Conservation (phyloP, 805 yeast genomes). For the Lachancea waltii region DNA sequence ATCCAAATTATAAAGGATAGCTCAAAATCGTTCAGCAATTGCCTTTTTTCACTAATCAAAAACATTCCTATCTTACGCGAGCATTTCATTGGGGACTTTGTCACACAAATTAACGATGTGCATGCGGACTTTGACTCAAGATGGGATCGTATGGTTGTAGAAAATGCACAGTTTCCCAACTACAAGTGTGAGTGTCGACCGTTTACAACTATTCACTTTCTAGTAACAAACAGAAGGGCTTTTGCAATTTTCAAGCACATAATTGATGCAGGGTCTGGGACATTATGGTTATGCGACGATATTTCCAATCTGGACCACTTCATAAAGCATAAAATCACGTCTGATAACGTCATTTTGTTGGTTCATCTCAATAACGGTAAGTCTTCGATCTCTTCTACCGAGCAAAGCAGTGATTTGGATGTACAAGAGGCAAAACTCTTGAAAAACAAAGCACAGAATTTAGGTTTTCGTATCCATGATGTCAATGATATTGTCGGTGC, state of each 20-base stretch:
- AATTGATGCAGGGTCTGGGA: slow-evolving; percentile 10
- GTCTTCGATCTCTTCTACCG: background rate
- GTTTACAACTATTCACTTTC: slow-evolving; percentile 5
- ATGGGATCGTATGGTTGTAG: slow-evolving; percentile 9
- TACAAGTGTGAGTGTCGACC: background rate
- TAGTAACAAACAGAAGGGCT: slow-evolving; percentile 7
- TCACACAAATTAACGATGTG: slow-evolving; percentile 3
- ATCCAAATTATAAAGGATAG: slow-evolving; percentile 9
- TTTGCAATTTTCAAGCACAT: slow-evolving; percentile 9
- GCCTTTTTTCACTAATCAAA: slow-evolving; percentile 15
- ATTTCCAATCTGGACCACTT: slow-evolving; percentile 4
- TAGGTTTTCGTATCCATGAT: slow-evolving; percentile 19
- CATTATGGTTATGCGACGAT: slow-evolving; percentile 4
- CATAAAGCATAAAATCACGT: slow-evolving; percentile 4
- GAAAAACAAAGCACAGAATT: slow-evolving; percentile 15
- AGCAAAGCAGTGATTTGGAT: background rate
- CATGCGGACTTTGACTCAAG: slow-evolving; percentile 12
- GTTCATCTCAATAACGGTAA: slow-evolving; percentile 4
- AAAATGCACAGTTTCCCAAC: slow-evolving; percentile 4
- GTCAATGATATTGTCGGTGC: slow-evolving; percentile 28
- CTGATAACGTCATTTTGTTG: slow-evolving; percentile 3
- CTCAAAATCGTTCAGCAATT: slow-evolving; percentile 5
- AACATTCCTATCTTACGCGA: slow-evolving; percentile 11
- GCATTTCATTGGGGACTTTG: slow-evolving; percentile 3
- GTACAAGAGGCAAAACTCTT: slow-evolving; percentile 7